Base-by-base conservation (phyloP, 495 filamentous ascomycete genomes). In the Talaromyces thailandensis region DNA sequence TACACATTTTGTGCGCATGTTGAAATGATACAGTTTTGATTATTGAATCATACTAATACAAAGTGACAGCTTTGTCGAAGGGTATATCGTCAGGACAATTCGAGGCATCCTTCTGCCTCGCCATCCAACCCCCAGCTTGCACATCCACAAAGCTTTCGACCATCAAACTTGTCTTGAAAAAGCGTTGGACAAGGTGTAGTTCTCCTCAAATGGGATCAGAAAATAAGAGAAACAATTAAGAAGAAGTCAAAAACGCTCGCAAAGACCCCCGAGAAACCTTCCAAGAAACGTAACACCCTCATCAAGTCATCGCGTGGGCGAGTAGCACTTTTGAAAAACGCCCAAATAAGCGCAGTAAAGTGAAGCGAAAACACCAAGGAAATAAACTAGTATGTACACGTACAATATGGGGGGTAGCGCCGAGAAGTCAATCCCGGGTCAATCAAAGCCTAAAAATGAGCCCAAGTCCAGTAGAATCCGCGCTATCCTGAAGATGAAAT, bases 291-390 rank as follows among this genome's bases (percentile, higher is more conserved):
- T 29, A 21, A 29, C 16, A 50, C 23, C 43, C 59, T 51, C 43
- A 52, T 61, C 59, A 61, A 51, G 26, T 61, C 59, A 35, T 61
- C 6, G 59, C 59, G n/a, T 23, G 57, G 40, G 57, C 43, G 43
- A 69, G n/a, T 74, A 77, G 59, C 69, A 67, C 26, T 35, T 62
- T 51, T 58, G n/a, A 50, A 55, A 64, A 59, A 59, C 48, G 29
- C 24, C 56, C 16, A 28, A 43, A 6, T 56, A 60, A 24, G 53
- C 60, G 14, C 61, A 24, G 50, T 11, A 64, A 31, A 35, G 35
- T 14, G 16, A 35, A 57, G 24, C n/a, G 26, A 35, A 51, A 35
- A 35, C 26, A 29, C 11, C 7, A 31, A 31, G 14, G 23, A 16
- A 21, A n/a, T 6, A 31, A 31, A 21, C 28, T 16, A 57, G 28